phyloP scores from a whole-genome alignment of 345 rosid species.

The Eucalyptus marginata region DNA sequence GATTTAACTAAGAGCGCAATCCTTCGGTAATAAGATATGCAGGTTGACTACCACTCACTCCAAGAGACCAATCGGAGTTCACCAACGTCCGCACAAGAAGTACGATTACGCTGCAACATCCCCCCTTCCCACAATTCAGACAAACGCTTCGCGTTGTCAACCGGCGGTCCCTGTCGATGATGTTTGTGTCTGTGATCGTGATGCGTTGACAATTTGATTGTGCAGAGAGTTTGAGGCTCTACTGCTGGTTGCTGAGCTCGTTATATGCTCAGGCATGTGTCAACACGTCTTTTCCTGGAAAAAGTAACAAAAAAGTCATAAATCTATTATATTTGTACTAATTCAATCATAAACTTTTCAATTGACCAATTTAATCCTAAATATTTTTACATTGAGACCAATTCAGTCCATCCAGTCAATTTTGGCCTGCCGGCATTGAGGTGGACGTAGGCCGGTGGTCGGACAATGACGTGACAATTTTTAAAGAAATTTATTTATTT shows the following conservation, averaged over 20 bases:
- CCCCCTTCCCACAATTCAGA: background rate
- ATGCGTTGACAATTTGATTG: background rate
- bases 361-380: too few species aligned
- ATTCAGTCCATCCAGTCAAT: too few species aligned
- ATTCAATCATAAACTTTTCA: too few species aligned
- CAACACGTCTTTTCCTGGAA: background rate
- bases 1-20: background rate
- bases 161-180: background rate
- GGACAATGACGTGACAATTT: too few species aligned
- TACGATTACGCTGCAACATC: background rate
- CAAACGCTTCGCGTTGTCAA: background rate
- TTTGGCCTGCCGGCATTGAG: too few species aligned
- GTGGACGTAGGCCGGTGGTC: rapidly evolving
- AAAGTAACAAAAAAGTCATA: too few species aligned
- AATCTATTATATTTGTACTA: too few species aligned
- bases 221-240: background rate
- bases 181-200: background rate
- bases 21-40: background rate
- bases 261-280: background rate
- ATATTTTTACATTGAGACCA: too few species aligned
- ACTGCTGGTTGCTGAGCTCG: background rate
- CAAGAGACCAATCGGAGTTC: background rate
- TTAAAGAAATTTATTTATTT: too few species aligned
- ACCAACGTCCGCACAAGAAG: background rate
- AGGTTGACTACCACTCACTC: background rate